Conservation (phyloP, 192 early-diverging fungal genomes). For the Backusella mclennaniae region DNA sequence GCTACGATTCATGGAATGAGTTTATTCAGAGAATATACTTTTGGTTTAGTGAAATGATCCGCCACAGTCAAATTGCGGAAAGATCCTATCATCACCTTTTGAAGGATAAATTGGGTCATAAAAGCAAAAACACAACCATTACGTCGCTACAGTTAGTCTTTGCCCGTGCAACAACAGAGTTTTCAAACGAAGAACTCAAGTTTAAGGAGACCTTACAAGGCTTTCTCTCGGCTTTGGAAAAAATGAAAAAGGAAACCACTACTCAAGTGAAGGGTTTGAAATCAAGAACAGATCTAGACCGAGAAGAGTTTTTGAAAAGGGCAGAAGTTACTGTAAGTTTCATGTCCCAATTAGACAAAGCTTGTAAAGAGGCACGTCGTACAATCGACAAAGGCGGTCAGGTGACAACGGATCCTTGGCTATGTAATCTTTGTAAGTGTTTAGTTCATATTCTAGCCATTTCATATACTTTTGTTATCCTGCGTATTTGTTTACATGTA, state of each 20-base stretch:
- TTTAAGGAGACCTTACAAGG: slow-evolving; percentile 17
- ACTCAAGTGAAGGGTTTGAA: slow-evolving; percentile 36
- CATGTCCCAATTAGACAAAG: slow-evolving; percentile 36
- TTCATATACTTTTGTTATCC: background rate
- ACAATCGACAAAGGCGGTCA: slow-evolving; percentile 16
- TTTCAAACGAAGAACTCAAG: background rate
- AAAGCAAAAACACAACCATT: background rate
- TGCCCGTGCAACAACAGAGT: background rate
- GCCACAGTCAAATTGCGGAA: slow-evolving; percentile 28
- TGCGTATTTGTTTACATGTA: no score
- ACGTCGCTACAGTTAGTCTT: background rate
- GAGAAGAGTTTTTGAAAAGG: slow-evolving; percentile 42
- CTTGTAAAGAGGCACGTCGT: slow-evolving; percentile 21
- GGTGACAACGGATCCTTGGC: slow-evolving; percentile 33
- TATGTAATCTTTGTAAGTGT: slow-evolving; percentile 32
- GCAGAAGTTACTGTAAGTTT: slow-evolving; percentile 39
- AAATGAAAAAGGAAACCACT: slow-evolving; percentile 45
- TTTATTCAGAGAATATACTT: slow-evolving; percentile 38
- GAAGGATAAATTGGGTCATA: background rate
- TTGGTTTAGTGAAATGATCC: slow-evolving; percentile 39
- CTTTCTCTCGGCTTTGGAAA: slow-evolving; percentile 28
- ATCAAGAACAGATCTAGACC: slow-evolving; percentile 28
- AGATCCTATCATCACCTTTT: slow-evolving; percentile 10
- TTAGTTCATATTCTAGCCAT: background rate
- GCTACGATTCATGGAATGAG: slow-evolving; percentile 36